Conservation (phyloP, 345 rosid genomes). For the Gossypium longicalyx region DNA sequence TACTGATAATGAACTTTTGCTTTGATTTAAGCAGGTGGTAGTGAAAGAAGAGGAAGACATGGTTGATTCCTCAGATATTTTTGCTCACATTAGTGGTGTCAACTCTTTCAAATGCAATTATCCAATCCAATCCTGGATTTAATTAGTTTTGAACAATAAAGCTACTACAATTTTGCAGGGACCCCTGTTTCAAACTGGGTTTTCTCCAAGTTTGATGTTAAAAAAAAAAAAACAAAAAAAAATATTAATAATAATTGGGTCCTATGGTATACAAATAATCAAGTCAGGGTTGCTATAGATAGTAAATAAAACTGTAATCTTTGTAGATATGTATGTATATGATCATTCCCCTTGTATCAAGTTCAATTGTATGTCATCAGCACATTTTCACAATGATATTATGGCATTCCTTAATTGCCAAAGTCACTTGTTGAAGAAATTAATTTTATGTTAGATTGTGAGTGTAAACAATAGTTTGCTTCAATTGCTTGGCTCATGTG, state of each 20-base stretch:
- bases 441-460: constrained; percentile 5
- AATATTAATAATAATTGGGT: constrained; percentile 17
- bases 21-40: constrained; percentile 40
- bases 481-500: not conserved
- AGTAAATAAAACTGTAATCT: constrained; percentile 21
- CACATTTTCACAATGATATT: not conserved
- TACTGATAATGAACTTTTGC: not conserved
- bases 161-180: constrained; percentile 29
- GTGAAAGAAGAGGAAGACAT: constrained; percentile 70
- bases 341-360: not conserved
- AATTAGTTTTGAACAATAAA: constrained; percentile 19
- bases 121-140: constrained; percentile 84
- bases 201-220: constrained; percentile 6
- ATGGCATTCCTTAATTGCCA: not conserved
- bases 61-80: constrained; percentile 73
- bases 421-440: not conserved
- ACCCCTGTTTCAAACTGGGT: constrained; percentile 27
- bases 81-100: constrained; percentile 78
- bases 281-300: constrained; percentile 19
- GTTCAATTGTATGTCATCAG: not conserved
- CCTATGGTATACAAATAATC: constrained; percentile 19
- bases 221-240: not conserved
- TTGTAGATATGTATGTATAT: constrained; percentile 19
- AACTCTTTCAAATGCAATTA: constrained; percentile 87
- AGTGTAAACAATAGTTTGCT: not conserved